Conservation (phyloP, 1,284 basidiomycete species). For the Paramarasmius palmivorus region DNA sequence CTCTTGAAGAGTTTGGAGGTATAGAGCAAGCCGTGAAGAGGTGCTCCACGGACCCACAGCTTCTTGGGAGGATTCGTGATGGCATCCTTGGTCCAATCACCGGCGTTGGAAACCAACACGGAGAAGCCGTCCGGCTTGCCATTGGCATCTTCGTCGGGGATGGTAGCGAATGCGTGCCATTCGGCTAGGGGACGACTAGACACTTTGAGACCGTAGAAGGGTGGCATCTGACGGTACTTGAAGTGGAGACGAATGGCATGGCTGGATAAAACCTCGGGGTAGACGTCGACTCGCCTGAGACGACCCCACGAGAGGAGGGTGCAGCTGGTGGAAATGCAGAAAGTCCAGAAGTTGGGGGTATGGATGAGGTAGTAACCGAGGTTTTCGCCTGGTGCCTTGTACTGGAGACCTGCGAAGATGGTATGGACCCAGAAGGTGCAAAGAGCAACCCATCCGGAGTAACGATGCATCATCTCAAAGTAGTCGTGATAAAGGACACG, state of each 20-base stretch:
- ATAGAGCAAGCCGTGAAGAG: conserved; percentile 35
- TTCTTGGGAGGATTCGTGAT: conserved; percentile 34
- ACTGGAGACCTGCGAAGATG: conserved; percentile 15
- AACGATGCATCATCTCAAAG: conserved; percentile 34
- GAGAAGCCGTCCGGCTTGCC: conserved; percentile 18
- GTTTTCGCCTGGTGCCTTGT: conserved; percentile 17
- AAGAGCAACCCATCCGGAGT: conserved; percentile 33
- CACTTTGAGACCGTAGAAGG: conserved; percentile 32
- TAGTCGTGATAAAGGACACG: conserved; percentile 32
- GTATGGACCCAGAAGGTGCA: conserved; percentile 31
- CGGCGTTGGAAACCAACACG: conserved; percentile 36
- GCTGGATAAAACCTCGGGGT: conserved; percentile 31
- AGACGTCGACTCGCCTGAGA: conserved; percentile 24
- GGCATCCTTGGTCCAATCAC: conserved; percentile 35
- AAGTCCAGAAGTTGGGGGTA: conserved; percentile 34
- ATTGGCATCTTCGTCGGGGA: conserved; percentile 28
- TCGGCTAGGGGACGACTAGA: conserved; percentile 31
- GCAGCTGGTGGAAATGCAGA: conserved; percentile 31
- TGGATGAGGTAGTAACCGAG: conserved; percentile 25
- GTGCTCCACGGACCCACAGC: conserved; percentile 38
- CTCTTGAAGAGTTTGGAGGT: conserved; percentile 35
- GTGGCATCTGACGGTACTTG: conserved; percentile 30
- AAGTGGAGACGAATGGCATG: conserved; percentile 37
- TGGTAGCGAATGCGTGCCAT: conserved; percentile 35
- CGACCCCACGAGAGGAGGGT: conserved; percentile 35